Percentiles rank a stretch among this genome's conserved stretches.
These are phyloP conservation scores for Daucus carota DNA, from an alignment of 129 eudicot genomes.

Conservation along the genomic window DNA sequence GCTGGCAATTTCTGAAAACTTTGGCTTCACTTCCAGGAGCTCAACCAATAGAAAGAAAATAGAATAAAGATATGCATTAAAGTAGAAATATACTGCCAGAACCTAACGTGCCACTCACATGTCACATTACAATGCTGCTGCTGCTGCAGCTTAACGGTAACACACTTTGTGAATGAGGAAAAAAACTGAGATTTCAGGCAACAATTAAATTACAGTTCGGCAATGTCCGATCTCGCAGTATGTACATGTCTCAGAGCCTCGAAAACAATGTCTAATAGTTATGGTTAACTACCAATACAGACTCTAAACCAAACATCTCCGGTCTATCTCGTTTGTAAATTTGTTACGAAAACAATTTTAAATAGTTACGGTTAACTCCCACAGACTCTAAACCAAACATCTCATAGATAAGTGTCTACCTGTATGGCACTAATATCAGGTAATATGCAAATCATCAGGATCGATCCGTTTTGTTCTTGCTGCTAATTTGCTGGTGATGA, in stretches of 20 bases:
- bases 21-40: slow-evolving; percentile 3
- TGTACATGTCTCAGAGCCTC: background rate
- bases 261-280: background rate
- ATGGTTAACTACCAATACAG: background rate
- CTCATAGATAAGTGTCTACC: background rate
- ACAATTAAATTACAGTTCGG: background rate
- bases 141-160: background rate
- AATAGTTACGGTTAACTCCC: too few species aligned
- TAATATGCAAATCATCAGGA: background rate
- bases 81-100: slow-evolving; percentile 7
- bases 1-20: slow-evolving; percentile 9
- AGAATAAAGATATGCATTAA: background rate
- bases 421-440: background rate
- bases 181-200: background rate
- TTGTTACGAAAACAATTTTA: background rate
- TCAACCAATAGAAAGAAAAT: slow-evolving; percentile 2
- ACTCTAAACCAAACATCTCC: background rate
- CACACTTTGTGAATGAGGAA: background rate
- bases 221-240: background rate
- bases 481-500: slow-evolving; percentile 5
- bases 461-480: slow-evolving; percentile 34
- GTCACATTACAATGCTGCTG: background rate
- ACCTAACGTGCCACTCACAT: slow-evolving; percentile 6
- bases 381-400: too few species aligned
- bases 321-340: background rate